Base-by-base conservation (phyloP, 1,139 yeast genomes). In the Geotrichum cucujoidarum region DNA sequence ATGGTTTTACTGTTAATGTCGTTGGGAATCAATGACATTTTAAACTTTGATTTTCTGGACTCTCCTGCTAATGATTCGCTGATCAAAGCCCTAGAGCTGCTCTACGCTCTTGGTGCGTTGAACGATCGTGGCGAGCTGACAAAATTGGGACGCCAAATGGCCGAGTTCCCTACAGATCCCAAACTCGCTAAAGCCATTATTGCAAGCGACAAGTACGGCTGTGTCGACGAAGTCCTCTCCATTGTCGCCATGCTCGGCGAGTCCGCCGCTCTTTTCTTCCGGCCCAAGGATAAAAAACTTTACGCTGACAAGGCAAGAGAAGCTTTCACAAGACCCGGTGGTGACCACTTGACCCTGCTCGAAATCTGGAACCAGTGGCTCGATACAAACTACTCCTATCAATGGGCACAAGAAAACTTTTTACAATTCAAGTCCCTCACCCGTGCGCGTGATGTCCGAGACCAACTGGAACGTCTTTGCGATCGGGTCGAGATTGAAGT, bases 81-180 rank as follows among this genome's bases (percentile, higher is more conserved):
- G 47, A 81, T 85, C 31, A 82, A 83, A 57, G 81, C 97, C 0
- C 69, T 92, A 44, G 95, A 88, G 57, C 71, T 81, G 47, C 67
- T 92, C 21, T 90, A 92, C 64, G 81, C 95, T 0, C 66, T 92
- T 4, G 97, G 97, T 0, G 97, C 97, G 0, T 66, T 92, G 47
- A 87, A 84, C 56, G 80, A 83, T n/a, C 71, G 74, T 48, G 97
- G 96, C 1, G 76, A 77, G 52, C 71, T 94, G 30, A 92, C 98
- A 0, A 76, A 78, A 50, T 63, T 81, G 1, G 98, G 98, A 0
- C 71, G 87, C 31, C 78, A 79, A 53, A 87, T 92, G 95, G 86
- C 95, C 2, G 95, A 86, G 59, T 87, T 92, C 57, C 98, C 98
- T 0, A 76, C 90, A 5, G 95, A 87, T 58, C 97, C 97, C 2